Evolutionary conservation across 345 rosid species (phyloP).

Genomic region (Gossypium arboreum): DNA sequence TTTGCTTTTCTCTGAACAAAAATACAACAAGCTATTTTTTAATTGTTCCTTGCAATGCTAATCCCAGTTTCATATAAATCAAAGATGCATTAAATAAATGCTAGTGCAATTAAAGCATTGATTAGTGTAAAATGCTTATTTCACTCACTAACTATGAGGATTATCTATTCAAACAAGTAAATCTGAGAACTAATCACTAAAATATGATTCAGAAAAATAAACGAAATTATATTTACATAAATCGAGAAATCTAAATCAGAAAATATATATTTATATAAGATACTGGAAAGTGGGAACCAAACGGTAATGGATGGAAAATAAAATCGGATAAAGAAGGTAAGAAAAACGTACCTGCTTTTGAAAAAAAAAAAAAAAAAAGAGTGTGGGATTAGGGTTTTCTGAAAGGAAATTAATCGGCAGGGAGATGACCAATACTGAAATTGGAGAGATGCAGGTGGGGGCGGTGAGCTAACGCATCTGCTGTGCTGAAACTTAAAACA

Average conservation of each 20-base stretch:
- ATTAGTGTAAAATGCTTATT: not conserved
- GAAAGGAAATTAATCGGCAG: not conserved
- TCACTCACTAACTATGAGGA: not conserved
- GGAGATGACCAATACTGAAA: not conserved
- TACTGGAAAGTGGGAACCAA: not conserved
- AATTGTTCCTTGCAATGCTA: not conserved
- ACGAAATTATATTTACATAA: not conserved
- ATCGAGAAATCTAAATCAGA: not conserved
- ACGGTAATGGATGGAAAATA: not conserved
- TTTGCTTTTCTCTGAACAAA: not conserved
- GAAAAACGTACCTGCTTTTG: not conserved
- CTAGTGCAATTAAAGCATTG: not conserved
- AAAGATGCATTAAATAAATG: not conserved
- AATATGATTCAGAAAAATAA: not conserved
- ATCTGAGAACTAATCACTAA: not conserved
- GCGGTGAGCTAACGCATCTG: not conserved
- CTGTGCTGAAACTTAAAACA: not conserved
- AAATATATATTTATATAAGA: not conserved
- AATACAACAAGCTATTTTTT: not conserved
- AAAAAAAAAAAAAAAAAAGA: not conserved
- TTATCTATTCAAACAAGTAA: not conserved
- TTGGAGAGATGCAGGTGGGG: not conserved
- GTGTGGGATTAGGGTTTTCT: not conserved
- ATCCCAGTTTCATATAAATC: not conserved
- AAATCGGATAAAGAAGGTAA: not conserved